Percentiles rank a stretch among this genome's conserved stretches.
These are phyloP conservation scores for Rhododendron williamsianum DNA, from an alignment of 148 eudicot species.

Conservation along the genomic window DNA sequence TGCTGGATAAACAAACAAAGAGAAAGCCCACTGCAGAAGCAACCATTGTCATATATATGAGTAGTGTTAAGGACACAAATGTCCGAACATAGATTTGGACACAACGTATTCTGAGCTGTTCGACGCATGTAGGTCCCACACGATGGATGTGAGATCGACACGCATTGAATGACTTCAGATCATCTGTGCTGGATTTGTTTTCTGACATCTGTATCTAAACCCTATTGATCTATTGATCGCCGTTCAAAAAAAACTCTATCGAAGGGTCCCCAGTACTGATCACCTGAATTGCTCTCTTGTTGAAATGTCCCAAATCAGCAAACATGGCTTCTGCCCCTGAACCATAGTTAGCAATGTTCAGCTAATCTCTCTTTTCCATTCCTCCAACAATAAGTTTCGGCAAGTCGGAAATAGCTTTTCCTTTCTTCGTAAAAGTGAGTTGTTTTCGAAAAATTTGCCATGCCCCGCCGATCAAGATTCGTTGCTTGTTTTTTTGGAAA, in stretches of 20 bases:
- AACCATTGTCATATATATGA: neutral
- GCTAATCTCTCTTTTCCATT: neutral
- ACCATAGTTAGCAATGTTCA: neutral
- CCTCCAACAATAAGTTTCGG: neutral
- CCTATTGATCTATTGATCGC: too few relatives aligned
- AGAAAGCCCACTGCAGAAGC: constrained; percentile 8
- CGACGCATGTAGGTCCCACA: neutral
- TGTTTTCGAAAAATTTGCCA: neutral
- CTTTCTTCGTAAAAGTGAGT: neutral
- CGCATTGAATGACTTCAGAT: neutral
- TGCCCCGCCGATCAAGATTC: neutral
- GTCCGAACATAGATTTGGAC: neutral
- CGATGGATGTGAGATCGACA: neutral
- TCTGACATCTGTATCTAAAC: neutral
- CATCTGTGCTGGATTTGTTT: neutral
- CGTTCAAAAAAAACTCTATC: neutral
- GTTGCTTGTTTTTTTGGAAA: neutral
- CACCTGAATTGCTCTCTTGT: constrained; percentile 28
- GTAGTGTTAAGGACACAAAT: neutral
- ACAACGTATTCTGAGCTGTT: neutral
- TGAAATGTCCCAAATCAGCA: constrained; percentile 47
- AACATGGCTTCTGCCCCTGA: constrained; percentile 47
- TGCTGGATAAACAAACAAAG: constrained; percentile 16
- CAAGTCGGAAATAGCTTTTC: neutral
- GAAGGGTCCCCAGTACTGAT: neutral